These are phyloP conservation scores for Urtica urens DNA, from an alignment of 306 rosid genomes.

Conservation along the genomic window DNA sequence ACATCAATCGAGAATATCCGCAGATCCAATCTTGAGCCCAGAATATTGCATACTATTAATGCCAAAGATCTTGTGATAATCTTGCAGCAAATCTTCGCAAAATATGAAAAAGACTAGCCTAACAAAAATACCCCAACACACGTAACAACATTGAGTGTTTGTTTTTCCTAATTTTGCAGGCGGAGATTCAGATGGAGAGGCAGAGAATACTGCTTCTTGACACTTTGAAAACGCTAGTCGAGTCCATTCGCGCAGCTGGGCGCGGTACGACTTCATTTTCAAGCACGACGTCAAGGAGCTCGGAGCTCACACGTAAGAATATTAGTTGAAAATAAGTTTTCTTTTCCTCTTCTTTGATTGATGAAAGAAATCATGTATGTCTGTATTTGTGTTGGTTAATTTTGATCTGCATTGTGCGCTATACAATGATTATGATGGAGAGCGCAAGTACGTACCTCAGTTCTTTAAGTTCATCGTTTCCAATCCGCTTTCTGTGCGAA, in stretches of 20 bases:
- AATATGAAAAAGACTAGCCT: no score
- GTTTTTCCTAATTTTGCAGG: no score
- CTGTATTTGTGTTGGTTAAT: constrained; percentile 17
- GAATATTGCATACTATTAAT: no score
- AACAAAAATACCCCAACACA: no score
- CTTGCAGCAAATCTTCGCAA: no score
- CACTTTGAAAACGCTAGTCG: constrained; percentile 79
- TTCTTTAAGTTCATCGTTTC: constrained; percentile 89
- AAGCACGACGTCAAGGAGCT: constrained; percentile 96
- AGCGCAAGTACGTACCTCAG: constrained; percentile 92
- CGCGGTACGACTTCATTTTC: constrained; percentile 90
- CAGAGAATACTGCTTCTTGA: constrained; percentile 84
- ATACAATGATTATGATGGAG: constrained; percentile 79
- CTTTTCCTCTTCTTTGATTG: neutral
- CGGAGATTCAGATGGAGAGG: constrained; percentile 92
- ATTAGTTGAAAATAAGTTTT: neutral
- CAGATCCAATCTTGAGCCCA: no score
- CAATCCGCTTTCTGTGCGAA: constrained; percentile 90
- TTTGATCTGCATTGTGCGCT: constrained; percentile 89
- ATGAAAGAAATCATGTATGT: no score
- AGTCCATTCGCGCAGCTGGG: constrained; percentile 82
- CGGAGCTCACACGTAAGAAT: constrained; percentile 85
- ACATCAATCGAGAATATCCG: no score
- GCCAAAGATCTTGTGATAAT: no score
- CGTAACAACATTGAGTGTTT: no score